These are phyloP conservation scores for Xerocomus tenax DNA, from an alignment of 1,284 basidiomycete species.

Conservation along the genomic window DNA sequence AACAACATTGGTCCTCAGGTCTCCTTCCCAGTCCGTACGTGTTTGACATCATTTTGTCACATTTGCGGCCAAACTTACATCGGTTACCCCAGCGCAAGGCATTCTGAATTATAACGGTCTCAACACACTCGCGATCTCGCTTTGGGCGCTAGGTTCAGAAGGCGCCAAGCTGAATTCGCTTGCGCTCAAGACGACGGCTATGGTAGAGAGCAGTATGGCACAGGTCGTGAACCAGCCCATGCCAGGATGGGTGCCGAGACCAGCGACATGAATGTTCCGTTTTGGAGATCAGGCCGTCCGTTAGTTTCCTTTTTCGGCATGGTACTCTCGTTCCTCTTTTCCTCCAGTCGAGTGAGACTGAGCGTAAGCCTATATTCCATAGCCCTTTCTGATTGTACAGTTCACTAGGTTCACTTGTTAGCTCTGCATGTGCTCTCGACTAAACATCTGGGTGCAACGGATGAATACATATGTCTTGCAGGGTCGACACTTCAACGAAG, in stretches of 20 bases:
- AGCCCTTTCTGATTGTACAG: too few relatives aligned
- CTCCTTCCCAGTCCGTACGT: conserved; percentile 25
- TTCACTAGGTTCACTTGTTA: too few relatives aligned
- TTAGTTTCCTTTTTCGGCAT: too few relatives aligned
- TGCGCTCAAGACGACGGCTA: conserved; percentile 32
- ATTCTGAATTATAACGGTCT: conserved; percentile 43
- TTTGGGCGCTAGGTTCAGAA: conserved; percentile 36
- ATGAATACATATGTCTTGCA: too few relatives aligned
- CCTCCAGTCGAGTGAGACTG: too few relatives aligned
- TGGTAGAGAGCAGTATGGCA: conserved; percentile 36
- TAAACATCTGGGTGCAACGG: too few relatives aligned
- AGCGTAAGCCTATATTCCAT: too few relatives aligned
- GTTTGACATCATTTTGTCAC: not conserved
- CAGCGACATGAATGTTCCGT: conserved; percentile 15
- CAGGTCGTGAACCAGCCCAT: conserved; percentile 35
- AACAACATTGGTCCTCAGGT: conserved; percentile 24
- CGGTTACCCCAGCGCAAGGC: conserved; percentile 36
- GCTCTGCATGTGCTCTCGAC: too few relatives aligned
- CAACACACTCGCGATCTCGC: conserved; percentile 42
- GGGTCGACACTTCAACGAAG: not conserved
- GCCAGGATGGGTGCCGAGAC: conserved; percentile 33
- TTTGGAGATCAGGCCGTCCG: too few relatives aligned
- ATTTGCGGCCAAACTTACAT: conserved; percentile 2
- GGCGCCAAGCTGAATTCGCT: conserved; percentile 39
- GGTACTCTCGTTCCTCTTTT: too few relatives aligned